phyloP scores from a whole-genome alignment of 2,329 filamentous ascomycete species.

The Phaeosphaeria sp. region DNA sequence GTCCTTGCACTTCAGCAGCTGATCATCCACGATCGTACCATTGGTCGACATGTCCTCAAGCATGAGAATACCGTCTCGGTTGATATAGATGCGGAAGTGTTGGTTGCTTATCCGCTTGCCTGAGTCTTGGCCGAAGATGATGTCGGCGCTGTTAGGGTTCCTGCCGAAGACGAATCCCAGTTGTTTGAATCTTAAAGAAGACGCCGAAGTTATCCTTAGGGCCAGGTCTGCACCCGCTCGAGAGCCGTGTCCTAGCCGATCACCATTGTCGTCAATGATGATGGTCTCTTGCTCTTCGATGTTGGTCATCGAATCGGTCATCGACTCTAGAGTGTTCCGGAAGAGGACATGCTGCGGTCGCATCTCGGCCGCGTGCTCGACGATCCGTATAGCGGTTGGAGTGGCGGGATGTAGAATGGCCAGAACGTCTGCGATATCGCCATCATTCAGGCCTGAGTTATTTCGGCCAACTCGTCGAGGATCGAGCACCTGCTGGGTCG shows the following conservation, averaged over 20 bases:
- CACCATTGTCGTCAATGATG: slow-evolving; percentile 53
- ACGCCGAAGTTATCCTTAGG: slow-evolving; percentile 74
- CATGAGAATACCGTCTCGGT: slow-evolving; percentile 86
- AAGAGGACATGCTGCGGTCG: slow-evolving; percentile 67
- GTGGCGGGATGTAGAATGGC: slow-evolving; percentile 86
- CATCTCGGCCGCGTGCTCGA: slow-evolving; percentile 61
- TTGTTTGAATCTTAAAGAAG: slow-evolving; percentile 66
- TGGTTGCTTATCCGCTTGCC: slow-evolving; percentile 83
- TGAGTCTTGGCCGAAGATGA: slow-evolving; percentile 69
- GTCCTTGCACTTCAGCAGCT: slow-evolving; percentile 64
- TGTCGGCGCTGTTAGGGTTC: slow-evolving; percentile 74
- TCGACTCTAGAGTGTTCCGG: slow-evolving; percentile 51
- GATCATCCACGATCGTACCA: slow-evolving; percentile 83
- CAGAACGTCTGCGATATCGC: slow-evolving; percentile 86
- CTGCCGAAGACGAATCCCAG: slow-evolving; percentile 88
- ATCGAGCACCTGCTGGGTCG: slow-evolving; percentile 82
- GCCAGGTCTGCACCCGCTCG: slow-evolving; percentile 68
- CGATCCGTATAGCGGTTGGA: slow-evolving; percentile 72
- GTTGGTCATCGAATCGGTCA: slow-evolving; percentile 44
- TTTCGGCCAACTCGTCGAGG: slow-evolving; percentile 79
- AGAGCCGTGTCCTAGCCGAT: slow-evolving; percentile 23
- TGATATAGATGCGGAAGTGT: slow-evolving; percentile 95
- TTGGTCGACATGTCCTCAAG: slow-evolving; percentile 95
- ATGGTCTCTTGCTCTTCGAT: slow-evolving; percentile 55
- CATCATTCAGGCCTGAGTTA: slow-evolving; percentile 81